phyloP scores from a whole-genome alignment of 495 filamentous ascomycete genomes.

The Talaromyces wortmannii region DNA sequence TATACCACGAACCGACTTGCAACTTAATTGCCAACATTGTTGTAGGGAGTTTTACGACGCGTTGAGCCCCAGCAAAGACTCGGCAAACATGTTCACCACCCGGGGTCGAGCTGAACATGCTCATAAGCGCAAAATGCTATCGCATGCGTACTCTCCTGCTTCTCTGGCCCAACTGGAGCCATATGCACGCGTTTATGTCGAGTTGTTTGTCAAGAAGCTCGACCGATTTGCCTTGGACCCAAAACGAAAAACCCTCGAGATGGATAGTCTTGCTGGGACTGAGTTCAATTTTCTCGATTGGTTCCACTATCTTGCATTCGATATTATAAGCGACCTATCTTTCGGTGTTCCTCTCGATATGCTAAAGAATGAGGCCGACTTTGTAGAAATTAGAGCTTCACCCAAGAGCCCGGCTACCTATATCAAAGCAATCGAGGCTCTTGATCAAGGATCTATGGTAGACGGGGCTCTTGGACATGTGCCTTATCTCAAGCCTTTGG shows the following conservation, averaged over 20 bases:
- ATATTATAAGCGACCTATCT: conserved; percentile 7
- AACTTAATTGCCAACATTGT: no score
- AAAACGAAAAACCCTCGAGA: not conserved
- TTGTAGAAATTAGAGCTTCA: conserved; percentile 36
- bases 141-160: conserved; percentile 70
- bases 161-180: conserved; percentile 67
- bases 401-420: conserved; percentile 16
- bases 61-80: conserved; percentile 66
- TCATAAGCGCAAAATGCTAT: conserved; percentile 72
- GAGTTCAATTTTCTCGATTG: conserved; percentile 66
- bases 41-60: conserved; percentile 65
- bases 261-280: not conserved
- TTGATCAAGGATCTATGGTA: conserved; percentile 30
- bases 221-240: conserved; percentile 36
- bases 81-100: conserved; percentile 67
- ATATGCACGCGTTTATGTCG: conserved; percentile 66
- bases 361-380: conserved; percentile 32
- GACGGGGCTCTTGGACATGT: conserved; percentile 26
- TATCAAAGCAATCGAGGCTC: conserved; percentile 27
- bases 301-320: conserved; percentile 84
- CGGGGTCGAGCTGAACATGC: conserved; percentile 68
- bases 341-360: conserved; percentile 34
- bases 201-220: conserved; percentile 58
- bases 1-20: no score
- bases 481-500: conserved; percentile 25